Base-by-base conservation (phyloP, 106 monocot species). In the Amphibolis antarctica region DNA sequence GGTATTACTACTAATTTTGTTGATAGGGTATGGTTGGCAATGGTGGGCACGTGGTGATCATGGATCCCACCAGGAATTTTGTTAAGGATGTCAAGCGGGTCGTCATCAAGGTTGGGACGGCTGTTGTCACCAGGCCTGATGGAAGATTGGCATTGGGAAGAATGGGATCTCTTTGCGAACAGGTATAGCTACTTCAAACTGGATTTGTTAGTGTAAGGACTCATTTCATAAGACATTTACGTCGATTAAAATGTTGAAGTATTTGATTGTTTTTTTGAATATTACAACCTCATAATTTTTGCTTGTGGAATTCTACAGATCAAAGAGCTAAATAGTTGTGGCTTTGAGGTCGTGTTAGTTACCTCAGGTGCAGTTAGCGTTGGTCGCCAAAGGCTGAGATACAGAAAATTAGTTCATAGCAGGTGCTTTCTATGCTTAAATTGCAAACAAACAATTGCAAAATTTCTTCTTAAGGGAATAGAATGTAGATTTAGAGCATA, bases 301-400 rank as follows among this genome's bases (percentile, higher is more conserved):
- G 5, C 11, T 36, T 60, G 7, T n/a, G 42, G 47, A 0, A 29
- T 28, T 12, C 28, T 71, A 20, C 78, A 96, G 94, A 61, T 98
- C 64, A 86, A 98, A 79, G 96, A 90, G 62, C 57, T 98, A 22
- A 98, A 90, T 59, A 71, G 70, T 56, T 63, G 50, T 42, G 96
- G 90, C 15, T 82, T 60, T 63, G 87, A 98, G 46, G 80, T 98
- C 25, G 91, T 98, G 63, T 42, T 96, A 68, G 90, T 91, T 17
- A 98, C 82, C 46, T 98, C 90, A 27, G 96, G 96, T 58, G 96
- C 96, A 13, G 84, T 98, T 52, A 82, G 86, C 20, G 86, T 90
- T 29, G 96, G 96, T 1, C 84, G 86, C 12, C 89, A 96, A 46
- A 79, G 96, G 55, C 84, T 96, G 28, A 77, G 79, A 58, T 87